Evolutionary conservation across 2,329 filamentous ascomycete genomes (phyloP).

Genomic region (Calonectria henricotiae): DNA sequence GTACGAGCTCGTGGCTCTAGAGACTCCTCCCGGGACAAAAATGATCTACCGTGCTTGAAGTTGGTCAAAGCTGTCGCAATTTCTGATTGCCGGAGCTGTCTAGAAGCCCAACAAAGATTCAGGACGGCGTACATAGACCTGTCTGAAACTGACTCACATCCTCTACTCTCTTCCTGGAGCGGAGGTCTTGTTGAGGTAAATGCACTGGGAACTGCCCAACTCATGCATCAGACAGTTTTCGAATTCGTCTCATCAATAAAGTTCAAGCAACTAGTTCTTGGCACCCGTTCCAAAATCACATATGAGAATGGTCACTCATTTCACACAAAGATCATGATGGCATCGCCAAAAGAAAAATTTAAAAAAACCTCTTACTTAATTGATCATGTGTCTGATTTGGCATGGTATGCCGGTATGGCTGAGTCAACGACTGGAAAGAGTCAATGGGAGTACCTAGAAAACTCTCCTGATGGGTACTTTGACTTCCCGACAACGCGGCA

Average conservation of each 20-base stretch:
- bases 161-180: not conserved
- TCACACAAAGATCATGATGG: not conserved
- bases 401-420: not conserved
- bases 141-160: not conserved
- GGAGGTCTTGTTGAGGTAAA: not conserved
- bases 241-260: conserved; percentile 1
- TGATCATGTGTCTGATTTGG: not conserved
- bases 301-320: not conserved
- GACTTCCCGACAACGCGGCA: not conserved
- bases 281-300: not conserved
- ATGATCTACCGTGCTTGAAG: too few relatives aligned
- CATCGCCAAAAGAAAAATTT: not conserved
- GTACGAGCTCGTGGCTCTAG: not conserved
- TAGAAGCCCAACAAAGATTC: not conserved
- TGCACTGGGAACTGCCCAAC: not conserved
- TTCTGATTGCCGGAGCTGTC: not conserved
- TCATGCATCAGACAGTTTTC: conserved; percentile 7
- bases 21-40: too few relatives aligned
- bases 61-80: not conserved
- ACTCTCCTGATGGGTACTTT: not conserved
- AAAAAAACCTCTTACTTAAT: not conserved
- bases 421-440: not conserved
- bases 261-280: not conserved
- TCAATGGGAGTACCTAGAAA: not conserved
- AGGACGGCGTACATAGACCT: not conserved